phyloP scores from a whole-genome alignment of 768 basidiomycete genomes.

The Psilocybe tampanensis region DNA sequence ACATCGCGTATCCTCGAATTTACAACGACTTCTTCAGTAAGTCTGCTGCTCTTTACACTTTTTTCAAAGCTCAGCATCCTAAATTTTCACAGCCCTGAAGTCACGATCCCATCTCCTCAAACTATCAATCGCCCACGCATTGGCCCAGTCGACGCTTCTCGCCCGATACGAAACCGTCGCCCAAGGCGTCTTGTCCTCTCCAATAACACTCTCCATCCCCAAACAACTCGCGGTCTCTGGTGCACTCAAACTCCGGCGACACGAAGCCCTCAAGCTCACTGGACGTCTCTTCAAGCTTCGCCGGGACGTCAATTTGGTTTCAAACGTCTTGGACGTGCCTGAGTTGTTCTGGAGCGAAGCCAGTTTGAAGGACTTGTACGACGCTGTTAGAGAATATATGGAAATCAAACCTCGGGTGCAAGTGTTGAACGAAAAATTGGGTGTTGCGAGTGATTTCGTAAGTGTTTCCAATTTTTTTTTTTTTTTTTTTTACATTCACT shows the following conservation, averaged over 20 bases:
- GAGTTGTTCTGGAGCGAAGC: conserved; percentile 96
- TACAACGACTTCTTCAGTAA: conserved; percentile 96
- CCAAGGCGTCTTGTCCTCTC: conserved; percentile 75
- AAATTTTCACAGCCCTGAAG: conserved; percentile 80
- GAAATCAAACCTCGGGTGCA: conserved; percentile 85
- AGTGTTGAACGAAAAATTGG: conserved; percentile 86
- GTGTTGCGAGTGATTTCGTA: conserved; percentile 87
- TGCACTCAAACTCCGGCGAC: conserved; percentile 70
- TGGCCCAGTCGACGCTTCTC: conserved; percentile 92
- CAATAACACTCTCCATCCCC: conserved; percentile 79
- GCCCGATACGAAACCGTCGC: conserved; percentile 85
- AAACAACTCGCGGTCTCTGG: conserved; percentile 81
- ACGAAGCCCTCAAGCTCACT: conserved; percentile 85
- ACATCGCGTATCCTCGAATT: conserved; percentile 85
- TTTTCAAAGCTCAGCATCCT: background rate
- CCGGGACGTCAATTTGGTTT: conserved; percentile 88
- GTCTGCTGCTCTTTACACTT: conserved; percentile 26
- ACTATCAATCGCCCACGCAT: conserved; percentile 91
- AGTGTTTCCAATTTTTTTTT: conserved; percentile 29
- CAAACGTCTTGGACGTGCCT: conserved; percentile 91
- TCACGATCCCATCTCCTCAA: conserved; percentile 89
- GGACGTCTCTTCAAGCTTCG: conserved; percentile 86
- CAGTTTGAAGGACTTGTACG: conserved; percentile 85
- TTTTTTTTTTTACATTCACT: background rate
- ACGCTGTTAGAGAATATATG: conserved; percentile 93